phyloP scores from a whole-genome alignment of 108 stramenopile genomes.

The Pseudonitzschia pungens region DNA sequence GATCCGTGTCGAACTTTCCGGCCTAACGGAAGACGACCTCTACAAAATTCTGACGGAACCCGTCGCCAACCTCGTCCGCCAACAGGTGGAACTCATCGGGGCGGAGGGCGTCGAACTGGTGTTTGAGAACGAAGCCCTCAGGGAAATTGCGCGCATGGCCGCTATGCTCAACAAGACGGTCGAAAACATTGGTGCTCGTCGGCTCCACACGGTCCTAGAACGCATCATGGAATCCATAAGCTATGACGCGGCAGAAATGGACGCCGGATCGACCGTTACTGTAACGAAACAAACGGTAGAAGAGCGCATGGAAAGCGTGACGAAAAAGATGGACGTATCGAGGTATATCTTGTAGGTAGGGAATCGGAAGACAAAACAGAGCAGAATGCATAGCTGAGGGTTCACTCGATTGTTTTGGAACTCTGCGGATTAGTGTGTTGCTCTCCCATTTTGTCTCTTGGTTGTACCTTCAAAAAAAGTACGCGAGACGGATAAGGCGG shows the following conservation, averaged over 20 bases:
- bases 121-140: slow-evolving; percentile 95
- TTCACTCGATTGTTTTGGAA: not conserved
- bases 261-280: slow-evolving; percentile 67
- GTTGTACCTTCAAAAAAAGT: too few species aligned
- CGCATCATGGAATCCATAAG: slow-evolving; percentile 96
- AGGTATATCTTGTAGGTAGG: slow-evolving; percentile 90
- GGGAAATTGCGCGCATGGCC: slow-evolving; percentile 95
- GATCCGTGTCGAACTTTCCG: slow-evolving; percentile 97
- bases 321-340: slow-evolving; percentile 83
- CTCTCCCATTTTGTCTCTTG: too few species aligned
- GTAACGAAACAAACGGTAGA: slow-evolving; percentile 85
- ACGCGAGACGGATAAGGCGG: too few species aligned
- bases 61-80: slow-evolving; percentile 89
- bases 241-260: slow-evolving; percentile 93
- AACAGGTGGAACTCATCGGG: slow-evolving; percentile 92
- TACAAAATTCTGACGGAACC: slow-evolving; percentile 99
- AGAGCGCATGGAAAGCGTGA: slow-evolving; percentile 77
- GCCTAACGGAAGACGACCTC: slow-evolving; percentile 96
- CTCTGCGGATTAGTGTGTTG: too few species aligned
- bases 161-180: slow-evolving; percentile 94
- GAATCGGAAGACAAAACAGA: not conserved
- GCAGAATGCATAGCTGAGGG: not conserved
- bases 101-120: slow-evolving; percentile 90
- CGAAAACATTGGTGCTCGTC: slow-evolving; percentile 98
- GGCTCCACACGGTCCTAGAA: slow-evolving; percentile 97